These are phyloP conservation scores for Aspergillus spinulosporus DNA, from an alignment of 2,329 filamentous ascomycete genomes.

Conservation along the genomic window DNA sequence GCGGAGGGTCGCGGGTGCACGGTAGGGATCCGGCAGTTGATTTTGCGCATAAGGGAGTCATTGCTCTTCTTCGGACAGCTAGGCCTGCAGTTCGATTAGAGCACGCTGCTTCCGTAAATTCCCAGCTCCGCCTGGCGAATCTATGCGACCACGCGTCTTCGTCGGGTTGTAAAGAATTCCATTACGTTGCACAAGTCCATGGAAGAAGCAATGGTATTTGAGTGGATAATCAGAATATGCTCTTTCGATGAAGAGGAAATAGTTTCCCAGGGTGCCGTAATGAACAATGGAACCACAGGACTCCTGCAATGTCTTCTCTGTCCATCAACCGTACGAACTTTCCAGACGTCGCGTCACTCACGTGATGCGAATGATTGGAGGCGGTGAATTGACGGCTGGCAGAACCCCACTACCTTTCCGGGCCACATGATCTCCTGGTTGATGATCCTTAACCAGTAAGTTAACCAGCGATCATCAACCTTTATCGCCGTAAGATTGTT, in stretches of 20 bases:
- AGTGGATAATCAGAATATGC: neutral
- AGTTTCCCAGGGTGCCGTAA: neutral
- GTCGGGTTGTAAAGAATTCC: neutral
- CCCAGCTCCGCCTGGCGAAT: conserved; percentile 6
- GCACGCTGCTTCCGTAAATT: conserved; percentile 8
- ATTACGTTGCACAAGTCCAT: neutral
- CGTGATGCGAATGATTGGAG: neutral
- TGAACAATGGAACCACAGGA: neutral
- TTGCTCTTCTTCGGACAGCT: conserved; percentile 7
- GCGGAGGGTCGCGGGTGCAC: neutral
- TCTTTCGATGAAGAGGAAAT: neutral
- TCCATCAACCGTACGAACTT: neutral
- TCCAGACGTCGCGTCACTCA: neutral
- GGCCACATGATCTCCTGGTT: too few species aligned
- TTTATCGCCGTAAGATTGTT: neutral
- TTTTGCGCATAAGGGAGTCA: neutral
- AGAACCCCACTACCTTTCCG: neutral
- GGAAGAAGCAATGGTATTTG: neutral
- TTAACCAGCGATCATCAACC: neutral
- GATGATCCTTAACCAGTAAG: too few species aligned
- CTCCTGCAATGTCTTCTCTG: neutral
- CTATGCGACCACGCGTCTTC: conserved; percentile 1
- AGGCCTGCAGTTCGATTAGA: conserved; percentile 7
- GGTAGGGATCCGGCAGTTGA: neutral
- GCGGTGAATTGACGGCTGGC: neutral